Evolutionary conservation across 176 grass and related monocot species (phyloP).

Genomic region (Oryza nivara): DNA sequence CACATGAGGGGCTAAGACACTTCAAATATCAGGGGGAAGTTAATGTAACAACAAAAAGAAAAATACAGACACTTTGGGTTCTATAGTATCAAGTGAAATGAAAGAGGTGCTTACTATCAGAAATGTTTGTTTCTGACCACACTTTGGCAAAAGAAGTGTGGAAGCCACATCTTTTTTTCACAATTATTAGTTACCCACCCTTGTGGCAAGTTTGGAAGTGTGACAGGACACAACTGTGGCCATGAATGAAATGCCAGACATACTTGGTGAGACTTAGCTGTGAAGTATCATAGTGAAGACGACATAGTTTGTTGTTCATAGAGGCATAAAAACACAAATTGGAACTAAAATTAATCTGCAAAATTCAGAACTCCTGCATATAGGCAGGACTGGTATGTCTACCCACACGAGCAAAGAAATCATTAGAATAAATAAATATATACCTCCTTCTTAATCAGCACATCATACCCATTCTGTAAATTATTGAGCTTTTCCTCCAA

Average conservation of each 20-base stretch:
- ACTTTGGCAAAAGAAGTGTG: neutral
- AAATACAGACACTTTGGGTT: slow-evolving; percentile 12
- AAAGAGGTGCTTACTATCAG: neutral
- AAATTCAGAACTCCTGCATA: slow-evolving; percentile 7
- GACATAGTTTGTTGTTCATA: slow-evolving; percentile 1
- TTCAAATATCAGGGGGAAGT: slow-evolving; percentile 29
- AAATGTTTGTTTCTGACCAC: neutral
- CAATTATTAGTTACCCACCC: neutral
- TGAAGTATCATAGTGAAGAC: neutral
- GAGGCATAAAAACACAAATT: slow-evolving; percentile 1
- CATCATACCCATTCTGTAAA: slow-evolving; percentile 64
- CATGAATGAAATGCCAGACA: neutral
- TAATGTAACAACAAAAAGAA: slow-evolving; percentile 15
- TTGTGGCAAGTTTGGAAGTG: neutral
- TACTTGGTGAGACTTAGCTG: neutral
- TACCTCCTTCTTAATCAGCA: slow-evolving; percentile 77
- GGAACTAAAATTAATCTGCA: slow-evolving; percentile 31
- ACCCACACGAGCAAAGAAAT: slow-evolving; percentile 37
- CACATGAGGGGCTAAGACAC: neutral
- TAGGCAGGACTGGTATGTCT: slow-evolving; percentile 5
- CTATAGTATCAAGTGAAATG: slow-evolving; percentile 17
- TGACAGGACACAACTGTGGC: neutral
- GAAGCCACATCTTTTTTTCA: neutral
- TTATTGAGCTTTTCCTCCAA: slow-evolving; percentile 67
- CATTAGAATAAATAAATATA: slow-evolving; percentile 19